Conservation (phyloP, 805 yeast genomes). For the Schizosaccharomyces octosporus region DNA sequence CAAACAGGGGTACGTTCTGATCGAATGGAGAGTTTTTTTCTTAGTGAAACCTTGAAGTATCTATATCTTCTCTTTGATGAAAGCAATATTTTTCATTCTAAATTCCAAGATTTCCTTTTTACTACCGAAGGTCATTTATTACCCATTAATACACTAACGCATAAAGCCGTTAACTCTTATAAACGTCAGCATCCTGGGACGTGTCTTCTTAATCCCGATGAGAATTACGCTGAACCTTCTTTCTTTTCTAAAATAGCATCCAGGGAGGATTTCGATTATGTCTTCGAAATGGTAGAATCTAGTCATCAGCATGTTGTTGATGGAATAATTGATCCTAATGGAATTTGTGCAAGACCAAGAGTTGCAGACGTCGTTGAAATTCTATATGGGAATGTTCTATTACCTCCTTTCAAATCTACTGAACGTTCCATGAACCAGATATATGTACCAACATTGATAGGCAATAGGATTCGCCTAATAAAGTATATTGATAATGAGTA, state of each 20-base stretch:
- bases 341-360: neutral
- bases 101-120: conserved; percentile 24
- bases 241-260: neutral
- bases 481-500: neutral
- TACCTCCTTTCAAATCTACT: neutral
- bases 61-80: conserved; percentile 57
- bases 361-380: neutral
- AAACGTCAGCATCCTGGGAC: neutral
- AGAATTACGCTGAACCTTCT: neutral
- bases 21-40: conserved; percentile 76
- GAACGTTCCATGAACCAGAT: neutral
- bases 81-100: conserved; percentile 25
- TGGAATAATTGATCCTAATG: neutral
- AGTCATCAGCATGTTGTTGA: neutral
- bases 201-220: neutral
- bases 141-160: neutral
- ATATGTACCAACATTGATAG: neutral
- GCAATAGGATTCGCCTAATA: neutral
- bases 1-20: conserved; percentile 38
- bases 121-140: conserved; percentile 61
- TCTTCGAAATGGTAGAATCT: neutral
- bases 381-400: neutral
- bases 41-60: conserved; percentile 72
- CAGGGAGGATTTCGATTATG: neutral
- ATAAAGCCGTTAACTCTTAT: too few relatives aligned